Evolutionary conservation across 2,329 filamentous ascomycete genomes (phyloP), one percentile per base, ranked within the genome.

Genomic region (Alternaria brassicae): DNA sequence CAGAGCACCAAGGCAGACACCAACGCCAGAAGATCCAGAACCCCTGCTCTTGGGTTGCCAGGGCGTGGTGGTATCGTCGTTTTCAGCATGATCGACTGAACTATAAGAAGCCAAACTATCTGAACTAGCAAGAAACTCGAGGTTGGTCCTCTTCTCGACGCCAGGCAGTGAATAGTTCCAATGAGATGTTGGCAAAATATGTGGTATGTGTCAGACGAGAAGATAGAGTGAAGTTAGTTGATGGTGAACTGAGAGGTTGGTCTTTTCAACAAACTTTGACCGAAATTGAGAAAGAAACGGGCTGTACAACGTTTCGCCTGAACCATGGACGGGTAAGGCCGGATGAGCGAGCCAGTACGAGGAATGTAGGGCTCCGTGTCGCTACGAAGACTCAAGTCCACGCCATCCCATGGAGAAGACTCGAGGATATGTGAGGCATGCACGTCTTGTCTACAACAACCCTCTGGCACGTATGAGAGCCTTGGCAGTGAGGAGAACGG

Each of bases 181-280:
- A 17, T 3, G 39, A 54, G 70, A 62, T 60, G 40, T 47, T 54
- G 62, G 61, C 49, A 60, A 57, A 45, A 49, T 57, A 25, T 61
- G 58, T 37, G 45, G 47, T 4, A 53, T 56, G 45, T 28, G 45
- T 72, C 60, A 69, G 55, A 72, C 62, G 63, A 56, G 21, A 56
- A 58, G 62, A 63, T 60, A 50, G 66, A 65, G 57, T 61, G 57
- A 53, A 65, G 61, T 60, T 54, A 10, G 71, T 72, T 72, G 72
- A 74, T 70, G 66, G 63, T 67, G 62, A 56, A 57, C 39, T 53
- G 55, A 60, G 50, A 59, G 51, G 41, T 56, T 71, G 61, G 70
- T 69, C 56, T 73, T 75, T 68, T 74, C 70, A 64, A 71, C 53
- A 42, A 32, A 37, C 30, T 23, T 47, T 41, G 55, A 44, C 19